Evolutionary conservation across 2,329 filamentous ascomycete genomes (phyloP), one percentile per base, ranked within the genome.

Genomic region (Biscogniauxia mediterranea): DNA sequence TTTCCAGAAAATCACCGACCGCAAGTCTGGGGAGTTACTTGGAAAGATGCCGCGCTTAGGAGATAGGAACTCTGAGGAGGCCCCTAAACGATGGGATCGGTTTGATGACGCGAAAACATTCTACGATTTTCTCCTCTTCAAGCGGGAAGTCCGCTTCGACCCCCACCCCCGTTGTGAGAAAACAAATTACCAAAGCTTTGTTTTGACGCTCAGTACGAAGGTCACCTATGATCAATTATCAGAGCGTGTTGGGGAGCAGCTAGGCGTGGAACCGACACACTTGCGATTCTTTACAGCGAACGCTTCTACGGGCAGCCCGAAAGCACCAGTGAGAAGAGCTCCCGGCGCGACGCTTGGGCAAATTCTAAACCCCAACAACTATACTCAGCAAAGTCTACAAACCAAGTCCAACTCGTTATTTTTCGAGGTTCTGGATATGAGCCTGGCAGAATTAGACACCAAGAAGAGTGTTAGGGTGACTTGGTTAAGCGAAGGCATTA

Each of bases 391-490:
- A 56, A 90, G 88, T 67, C 84, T 85, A 60, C 87, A 83, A 32
- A 90, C 93, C 71, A 85, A 88, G 58, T 78, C 84, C 20, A 94
- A 98, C 75, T 86, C 89, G 0, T 81, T 99, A 57, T 98, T 89
- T 75, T 99, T 93, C 72, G 95, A 99, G 75, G 86, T 98, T 26
- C 80, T 99, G 50, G 95, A 99, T 65, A 96, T 97, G 81, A 97
- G 92, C 70, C 79, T 99, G 54, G 90, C 91, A 23, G 96, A 99
- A 75, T 83, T 96, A 52, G 95, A 99, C 72, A 95, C 91, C 60
- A 95, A 96, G 80, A 97, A 96, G 80, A 86, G 81, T 60, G 80
- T 98, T 65, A 94, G 91, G 75, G 79, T 99, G 54, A 91, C 83
- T 1, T 94, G 90, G 87, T 80, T 99, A 53, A 90, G 89, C 50